phyloP scores from a whole-genome alignment of 1,139 yeast species.

The Taphrina flavorubra region DNA sequence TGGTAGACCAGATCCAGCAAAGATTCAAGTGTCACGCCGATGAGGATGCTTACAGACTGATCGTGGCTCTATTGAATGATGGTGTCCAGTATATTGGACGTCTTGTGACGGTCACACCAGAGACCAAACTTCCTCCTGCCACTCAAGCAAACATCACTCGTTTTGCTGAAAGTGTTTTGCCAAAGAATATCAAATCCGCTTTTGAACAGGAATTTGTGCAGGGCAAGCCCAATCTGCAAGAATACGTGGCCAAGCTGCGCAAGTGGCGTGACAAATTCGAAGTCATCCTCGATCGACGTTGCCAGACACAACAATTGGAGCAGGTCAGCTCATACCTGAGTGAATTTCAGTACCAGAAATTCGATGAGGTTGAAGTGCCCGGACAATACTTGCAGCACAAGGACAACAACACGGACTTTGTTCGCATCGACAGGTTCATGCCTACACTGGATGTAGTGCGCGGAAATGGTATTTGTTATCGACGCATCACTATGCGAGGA shows the following conservation, averaged over 20 bases:
- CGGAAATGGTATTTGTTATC: slow-evolving; percentile 90
- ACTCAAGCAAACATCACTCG: slow-evolving; percentile 88
- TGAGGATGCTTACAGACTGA: slow-evolving; percentile 92
- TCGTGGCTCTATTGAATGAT: slow-evolving; percentile 89
- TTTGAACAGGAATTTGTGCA: slow-evolving; percentile 90
- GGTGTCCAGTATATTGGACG: slow-evolving; percentile 86
- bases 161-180: slow-evolving; percentile 91
- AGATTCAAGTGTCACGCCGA: slow-evolving; percentile 93
- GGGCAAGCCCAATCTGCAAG: slow-evolving; percentile 86
- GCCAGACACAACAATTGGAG: slow-evolving; percentile 79
- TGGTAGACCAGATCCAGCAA: slow-evolving; percentile 93
- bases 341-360: slow-evolving; percentile 97
- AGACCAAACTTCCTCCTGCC: slow-evolving; percentile 84
- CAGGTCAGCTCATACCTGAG: slow-evolving; percentile 92
- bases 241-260: slow-evolving; percentile 79
- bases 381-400: slow-evolving; percentile 84
- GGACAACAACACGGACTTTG: slow-evolving; percentile 84
- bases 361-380: slow-evolving; percentile 96
- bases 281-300: slow-evolving; percentile 79
- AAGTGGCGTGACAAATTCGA: slow-evolving; percentile 94
- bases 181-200: slow-evolving; percentile 83
- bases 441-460: slow-evolving; percentile 88
- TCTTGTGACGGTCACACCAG: slow-evolving; percentile 82
- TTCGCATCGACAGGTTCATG: slow-evolving; percentile 89
- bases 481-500: slow-evolving; percentile 87